Evolutionary conservation across 208 protist genomes (phyloP), one percentile per base, ranked within the genome.

Genomic region (Tetramitus jugosus): DNA sequence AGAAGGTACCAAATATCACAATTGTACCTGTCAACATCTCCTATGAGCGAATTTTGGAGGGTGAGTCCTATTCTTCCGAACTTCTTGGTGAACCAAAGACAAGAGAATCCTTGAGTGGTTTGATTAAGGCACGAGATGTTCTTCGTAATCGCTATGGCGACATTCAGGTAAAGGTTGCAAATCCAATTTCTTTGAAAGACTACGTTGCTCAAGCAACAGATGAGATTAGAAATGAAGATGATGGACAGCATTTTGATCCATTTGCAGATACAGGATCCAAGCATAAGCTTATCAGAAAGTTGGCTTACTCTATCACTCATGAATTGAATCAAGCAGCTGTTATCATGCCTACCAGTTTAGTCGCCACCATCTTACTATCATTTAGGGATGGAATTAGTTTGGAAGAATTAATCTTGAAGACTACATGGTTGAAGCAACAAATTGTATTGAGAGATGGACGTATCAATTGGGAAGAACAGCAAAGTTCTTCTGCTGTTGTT

Each of bases 1-100:
- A 82, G 60, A 79, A 89, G 40, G 68, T 80, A 17, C 1, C 10
- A 3, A 37, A 67, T 26, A 6, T 79, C 3, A 40, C 33, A 8
- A 87, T 95, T 61, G 60, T 95, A 49, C 90, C 91, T 3, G 84
- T 95, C 14, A 88, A 86, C 46, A 79, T 95, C 20, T 92, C 88
- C 20, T 95, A 95, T 76, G 92, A 95, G 79, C 87, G 93, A 79
- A 80, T 94, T 64, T 79, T 94, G 23, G 92, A 95, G 82, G 84
- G 82, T 14, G 83, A 83, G 35, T 76, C 91, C 69, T 92, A 93
- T 79, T 87, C 86, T n/a, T 74, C 87, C n/a, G 91, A 95, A 83
- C 83, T 94, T 40, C 84, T 93, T 1, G 92, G 92, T 26, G 80
- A 89, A n/a, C 84, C 87, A 20, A 94, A 94, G 71, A 91, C 89